These are phyloP conservation scores for Graphiopsis chlorocephala DNA, from an alignment of 2,329 filamentous ascomycete genomes.

Conservation along the genomic window DNA sequence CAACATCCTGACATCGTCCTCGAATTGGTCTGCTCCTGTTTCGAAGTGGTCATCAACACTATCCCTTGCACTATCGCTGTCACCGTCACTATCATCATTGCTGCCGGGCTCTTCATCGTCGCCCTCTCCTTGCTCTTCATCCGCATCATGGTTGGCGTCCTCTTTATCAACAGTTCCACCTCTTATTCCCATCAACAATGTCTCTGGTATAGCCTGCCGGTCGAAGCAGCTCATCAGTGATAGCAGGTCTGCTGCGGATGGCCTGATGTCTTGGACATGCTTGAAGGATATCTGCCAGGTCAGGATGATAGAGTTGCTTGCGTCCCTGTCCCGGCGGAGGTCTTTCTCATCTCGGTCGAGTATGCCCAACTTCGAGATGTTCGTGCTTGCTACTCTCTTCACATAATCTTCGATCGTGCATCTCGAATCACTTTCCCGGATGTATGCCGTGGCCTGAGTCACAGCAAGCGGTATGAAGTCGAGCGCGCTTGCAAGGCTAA, in stretches of 20 bases:
- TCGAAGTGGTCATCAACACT: no score
- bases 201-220: slow-evolving; percentile 16
- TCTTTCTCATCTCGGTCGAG: slow-evolving; percentile 11
- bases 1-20: slow-evolving; percentile 37
- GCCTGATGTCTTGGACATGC: not conserved
- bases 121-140: no score
- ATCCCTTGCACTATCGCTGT: no score
- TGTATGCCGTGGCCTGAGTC: slow-evolving; percentile 36
- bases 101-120: no score
- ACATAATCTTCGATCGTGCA: slow-evolving; percentile 40
- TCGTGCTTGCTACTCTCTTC: slow-evolving; percentile 31
- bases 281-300: slow-evolving; percentile 25
- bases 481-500: slow-evolving; percentile 18
- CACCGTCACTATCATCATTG: no score
- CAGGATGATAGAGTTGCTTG: slow-evolving; percentile 21
- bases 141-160: not conserved
- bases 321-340: slow-evolving; percentile 19
- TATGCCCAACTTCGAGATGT: slow-evolving; percentile 26
- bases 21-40: slow-evolving; percentile 22
- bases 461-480: slow-evolving; percentile 37
- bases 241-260: slow-evolving; percentile 41
- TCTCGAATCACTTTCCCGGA: slow-evolving; percentile 26
- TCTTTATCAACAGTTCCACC: not conserved
- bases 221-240: slow-evolving; percentile 51
- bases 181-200: not conserved